A percentile compares a stretch with the other conserved stretches of the same genome.
Conservation (phyloP, 2,329 filamentous ascomycete species). For the Nemania abortiva region DNA sequence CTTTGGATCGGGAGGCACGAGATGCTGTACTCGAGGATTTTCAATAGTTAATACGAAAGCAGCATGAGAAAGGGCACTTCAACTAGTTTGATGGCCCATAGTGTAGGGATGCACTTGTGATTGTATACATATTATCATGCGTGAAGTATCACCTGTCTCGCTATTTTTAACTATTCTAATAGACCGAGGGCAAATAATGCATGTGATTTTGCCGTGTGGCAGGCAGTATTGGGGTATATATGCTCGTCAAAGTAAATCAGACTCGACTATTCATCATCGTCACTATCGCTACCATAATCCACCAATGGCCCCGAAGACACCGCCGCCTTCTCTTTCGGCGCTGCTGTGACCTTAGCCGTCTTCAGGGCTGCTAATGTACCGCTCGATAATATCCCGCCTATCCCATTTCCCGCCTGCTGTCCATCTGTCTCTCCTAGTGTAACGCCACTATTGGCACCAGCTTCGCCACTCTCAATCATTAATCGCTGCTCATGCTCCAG, state of each 20-base stretch:
- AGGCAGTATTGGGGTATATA: slow-evolving; percentile 27
- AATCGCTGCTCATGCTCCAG: slow-evolving; percentile 71
- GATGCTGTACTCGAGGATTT: slow-evolving; percentile 85
- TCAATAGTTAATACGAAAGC: slow-evolving; percentile 72
- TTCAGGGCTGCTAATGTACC: slow-evolving; percentile 85
- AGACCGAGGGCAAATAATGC: neutral
- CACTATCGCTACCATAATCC: slow-evolving; percentile 90
- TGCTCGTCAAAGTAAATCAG: slow-evolving; percentile 6
- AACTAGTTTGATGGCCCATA: too few relatives aligned
- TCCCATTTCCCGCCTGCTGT: slow-evolving; percentile 52
- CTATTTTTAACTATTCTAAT: neutral
- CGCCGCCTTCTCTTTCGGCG: slow-evolving; percentile 66
- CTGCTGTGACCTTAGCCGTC: slow-evolving; percentile 65
- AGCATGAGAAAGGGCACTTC: neutral
- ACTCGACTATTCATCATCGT: slow-evolving; percentile 60
- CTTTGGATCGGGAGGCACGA: slow-evolving; percentile 87
- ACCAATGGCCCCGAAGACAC: slow-evolving; percentile 78
- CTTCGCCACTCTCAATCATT: slow-evolving; percentile 69
- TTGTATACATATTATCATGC: neutral
- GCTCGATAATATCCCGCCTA: slow-evolving; percentile 80
- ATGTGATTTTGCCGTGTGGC: neutral
- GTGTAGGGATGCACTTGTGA: neutral
- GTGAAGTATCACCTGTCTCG: slow-evolving; percentile 9
- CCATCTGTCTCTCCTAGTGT: slow-evolving; percentile 56
- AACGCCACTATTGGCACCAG: slow-evolving; percentile 56